These are phyloP conservation scores for Eutrema salsugineum DNA, from an alignment of 441 rosid species.

Conservation along the genomic window DNA sequence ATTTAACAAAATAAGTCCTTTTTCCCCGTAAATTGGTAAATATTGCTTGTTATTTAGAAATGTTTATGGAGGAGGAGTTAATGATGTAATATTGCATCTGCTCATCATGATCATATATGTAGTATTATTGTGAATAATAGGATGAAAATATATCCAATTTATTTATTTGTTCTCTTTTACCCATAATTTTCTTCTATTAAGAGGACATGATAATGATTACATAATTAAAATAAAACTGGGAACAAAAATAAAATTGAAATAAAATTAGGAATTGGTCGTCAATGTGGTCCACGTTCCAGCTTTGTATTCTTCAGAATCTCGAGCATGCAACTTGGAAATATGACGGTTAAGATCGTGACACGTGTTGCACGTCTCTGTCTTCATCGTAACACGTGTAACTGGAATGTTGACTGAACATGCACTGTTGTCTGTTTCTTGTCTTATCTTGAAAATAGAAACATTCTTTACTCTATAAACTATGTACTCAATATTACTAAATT, in stretches of 20 bases:
- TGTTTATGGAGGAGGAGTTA: neutral
- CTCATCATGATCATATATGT: no score
- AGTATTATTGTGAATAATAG: no score
- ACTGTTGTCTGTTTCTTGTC: slow-evolving; percentile 16
- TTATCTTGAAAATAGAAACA: slow-evolving; percentile 5
- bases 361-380: neutral
- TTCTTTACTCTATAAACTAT: neutral
- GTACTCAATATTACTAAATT: no score
- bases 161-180: neutral
- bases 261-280: neutral
- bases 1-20: no score
- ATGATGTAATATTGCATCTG: no score
- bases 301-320: slow-evolving; percentile 13
- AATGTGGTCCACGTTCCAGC: neutral
- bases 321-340: neutral
- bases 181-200: no score
- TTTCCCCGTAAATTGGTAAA: neutral
- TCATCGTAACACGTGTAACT: neutral
- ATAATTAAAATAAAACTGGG: neutral
- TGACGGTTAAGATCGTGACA: neutral
- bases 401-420: slow-evolving; percentile 16
- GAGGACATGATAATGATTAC: neutral
- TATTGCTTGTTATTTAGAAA: no score
- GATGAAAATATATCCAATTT: neutral
- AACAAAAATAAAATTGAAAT: neutral